phyloP scores from a whole-genome alignment of 352 stramenopile genomes.

The Globisporangium spiculum region DNA sequence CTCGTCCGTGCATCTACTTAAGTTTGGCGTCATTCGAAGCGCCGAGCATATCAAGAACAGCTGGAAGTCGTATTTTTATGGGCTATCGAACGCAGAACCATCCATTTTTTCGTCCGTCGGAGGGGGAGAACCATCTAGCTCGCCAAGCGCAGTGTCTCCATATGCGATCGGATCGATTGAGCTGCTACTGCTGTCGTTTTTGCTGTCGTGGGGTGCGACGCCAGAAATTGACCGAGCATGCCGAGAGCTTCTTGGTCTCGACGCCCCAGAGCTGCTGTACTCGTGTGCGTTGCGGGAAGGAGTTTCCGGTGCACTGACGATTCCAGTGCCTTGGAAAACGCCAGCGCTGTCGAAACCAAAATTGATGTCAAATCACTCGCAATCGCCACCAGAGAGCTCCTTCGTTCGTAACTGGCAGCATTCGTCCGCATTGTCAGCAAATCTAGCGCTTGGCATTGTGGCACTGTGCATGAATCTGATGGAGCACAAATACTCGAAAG shows the following conservation, averaged over 20 bases:
- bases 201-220: conserved; percentile 73
- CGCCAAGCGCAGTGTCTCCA: conserved; percentile 23
- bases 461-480: conserved; percentile 83
- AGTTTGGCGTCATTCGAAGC: conserved; percentile 63
- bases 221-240: conserved; percentile 69
- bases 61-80: conserved; percentile 63
- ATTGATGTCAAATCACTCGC: conserved; percentile 11
- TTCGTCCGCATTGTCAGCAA: conserved; percentile 65
- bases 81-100: conserved; percentile 19
- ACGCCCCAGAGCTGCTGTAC: conserved; percentile 47
- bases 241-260: conserved; percentile 48
- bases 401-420: conserved; percentile 75
- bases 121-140: background rate
- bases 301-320: conserved; percentile 53
- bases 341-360: background rate
- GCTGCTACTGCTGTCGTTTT: conserved; percentile 62
- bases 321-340: conserved; percentile 63
- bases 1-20: conserved; percentile 53
- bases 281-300: conserved; percentile 66
- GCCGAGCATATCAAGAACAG: conserved; percentile 66
- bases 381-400: conserved; percentile 22
- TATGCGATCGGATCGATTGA: conserved; percentile 74
- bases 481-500: conserved; percentile 66
- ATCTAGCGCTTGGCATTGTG: conserved; percentile 62
- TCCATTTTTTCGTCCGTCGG: background rate